Conservation (phyloP, 345 rosid genomes). For the Eucalyptus pauciflora region DNA sequence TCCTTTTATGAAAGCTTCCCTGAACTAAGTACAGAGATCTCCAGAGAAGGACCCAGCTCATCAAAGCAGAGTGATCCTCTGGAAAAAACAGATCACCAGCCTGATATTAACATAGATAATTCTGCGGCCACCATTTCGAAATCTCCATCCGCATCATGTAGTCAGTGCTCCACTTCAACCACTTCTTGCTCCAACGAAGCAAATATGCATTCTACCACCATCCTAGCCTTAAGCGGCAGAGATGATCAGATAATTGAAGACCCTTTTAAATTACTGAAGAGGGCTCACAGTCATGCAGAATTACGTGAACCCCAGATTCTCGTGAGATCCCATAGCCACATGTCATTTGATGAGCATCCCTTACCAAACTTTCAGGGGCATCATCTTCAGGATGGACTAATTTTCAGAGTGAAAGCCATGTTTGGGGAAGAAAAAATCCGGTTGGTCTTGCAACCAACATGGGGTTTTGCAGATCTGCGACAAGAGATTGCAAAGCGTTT, state of each 20-base stretch:
- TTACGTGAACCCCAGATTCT: constrained; percentile 28
- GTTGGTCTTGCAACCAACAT: constrained; percentile 39
- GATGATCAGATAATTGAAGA: constrained; percentile 10
- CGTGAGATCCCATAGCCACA: constrained; percentile 54
- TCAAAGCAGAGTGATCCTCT: neutral
- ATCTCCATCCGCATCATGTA: constrained; percentile 61
- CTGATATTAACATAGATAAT: neutral
- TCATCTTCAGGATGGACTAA: constrained; percentile 4
- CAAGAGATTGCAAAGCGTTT: constrained; percentile 54
- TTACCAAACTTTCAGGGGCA: neutral
- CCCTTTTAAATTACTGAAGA: constrained; percentile 20
- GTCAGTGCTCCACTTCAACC: constrained; percentile 72
- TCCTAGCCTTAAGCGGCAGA: neutral
- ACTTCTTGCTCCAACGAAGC: constrained; percentile 49
- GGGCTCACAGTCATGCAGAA: constrained; percentile 41
- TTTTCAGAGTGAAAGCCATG: constrained; percentile 50
- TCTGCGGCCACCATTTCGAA: constrained; percentile 27
- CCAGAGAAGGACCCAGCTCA: constrained; percentile 24
- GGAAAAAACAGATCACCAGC: neutral
- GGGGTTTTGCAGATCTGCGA: constrained; percentile 39
- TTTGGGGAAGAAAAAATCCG: constrained; percentile 58
- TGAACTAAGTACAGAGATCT: constrained; percentile 41
- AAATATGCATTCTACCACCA: constrained; percentile 15
- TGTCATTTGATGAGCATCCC: constrained; percentile 17
- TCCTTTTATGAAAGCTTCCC: constrained; percentile 86